Base-by-base conservation (phyloP, 2,329 filamentous ascomycete genomes). In the Calycina herbarum region DNA sequence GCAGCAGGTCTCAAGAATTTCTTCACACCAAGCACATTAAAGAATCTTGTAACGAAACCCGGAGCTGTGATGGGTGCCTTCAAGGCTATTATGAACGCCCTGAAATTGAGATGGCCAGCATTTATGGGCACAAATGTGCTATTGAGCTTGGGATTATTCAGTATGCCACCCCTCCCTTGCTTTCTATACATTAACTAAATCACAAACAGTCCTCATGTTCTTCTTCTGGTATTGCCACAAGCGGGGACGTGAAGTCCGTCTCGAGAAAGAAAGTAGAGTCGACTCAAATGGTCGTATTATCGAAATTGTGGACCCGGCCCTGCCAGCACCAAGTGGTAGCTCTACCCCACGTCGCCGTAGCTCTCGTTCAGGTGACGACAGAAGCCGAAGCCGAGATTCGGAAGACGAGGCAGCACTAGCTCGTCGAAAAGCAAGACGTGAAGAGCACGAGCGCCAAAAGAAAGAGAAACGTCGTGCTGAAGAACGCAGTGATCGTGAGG, bases 161-260 rank as follows among this genome's bases (percentile, higher is more conserved):
- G 93, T 94, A 84, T 83, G 90, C 17, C 17, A n/a, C 17, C 33
- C 20, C 20, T 51, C 2, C 13, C 10, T 24, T 5, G 1, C 45
- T 61, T 15, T 62, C 15, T 24, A 57, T 58, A 62, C 38, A 33
- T 51, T 62, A 60, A 69, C 64, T 64, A 45, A 62, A 11, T 31
- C 10, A 42, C 27, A 20, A 33, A 31, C 56, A 68, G 92, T 98
- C 63, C 84, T 98, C 17, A 85, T 99, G 64, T 95, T 97, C 76
- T 92, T 96, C 57, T 89, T 98, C 73, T 99, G 94, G 94, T 99
- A 98, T 80, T 98, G 94, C 80, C 90, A 98, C 79, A 98, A 98
- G 81, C 91, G 95, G 63, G 95, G 95, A 48, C 88, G 88, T 57
- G 94, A 99, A 80, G 89, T 88, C 6, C 86, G 95, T 61, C 85